These are phyloP conservation scores for Pseudogymnoascus sp. DNA, from an alignment of 2,329 filamentous ascomycete genomes.

Conservation along the genomic window DNA sequence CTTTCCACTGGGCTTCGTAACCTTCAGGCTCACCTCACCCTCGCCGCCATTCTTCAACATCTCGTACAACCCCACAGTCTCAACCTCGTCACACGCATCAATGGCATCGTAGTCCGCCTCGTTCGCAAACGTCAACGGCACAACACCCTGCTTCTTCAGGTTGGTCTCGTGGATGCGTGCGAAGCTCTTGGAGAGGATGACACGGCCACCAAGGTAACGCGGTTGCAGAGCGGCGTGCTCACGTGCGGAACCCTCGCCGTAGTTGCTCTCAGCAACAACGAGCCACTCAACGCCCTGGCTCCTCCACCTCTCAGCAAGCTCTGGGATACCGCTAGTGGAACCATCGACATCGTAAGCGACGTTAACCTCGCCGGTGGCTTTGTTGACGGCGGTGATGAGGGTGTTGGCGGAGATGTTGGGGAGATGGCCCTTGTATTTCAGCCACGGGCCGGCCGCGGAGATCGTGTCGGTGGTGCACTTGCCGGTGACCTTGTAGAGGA, in stretches of 20 bases:
- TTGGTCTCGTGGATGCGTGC: constrained; percentile 94
- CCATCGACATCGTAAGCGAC: constrained; percentile 83
- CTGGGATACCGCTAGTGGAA: constrained; percentile 70
- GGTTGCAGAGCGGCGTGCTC: constrained; percentile 89
- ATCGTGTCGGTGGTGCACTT: constrained; percentile 99
- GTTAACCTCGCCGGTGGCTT: constrained; percentile 87
- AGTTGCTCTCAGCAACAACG: constrained; percentile 96
- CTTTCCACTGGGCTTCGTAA: constrained; percentile 59
- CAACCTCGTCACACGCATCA: constrained; percentile 73
- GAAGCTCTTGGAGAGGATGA: constrained; percentile 82
- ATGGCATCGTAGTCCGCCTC: constrained; percentile 84
- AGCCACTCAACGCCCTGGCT: constrained; percentile 72
- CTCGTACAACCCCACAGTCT: constrained; percentile 76
- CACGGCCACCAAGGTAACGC: constrained; percentile 77
- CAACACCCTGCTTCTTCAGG: constrained; percentile 94
- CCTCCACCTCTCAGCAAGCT: constrained; percentile 81
- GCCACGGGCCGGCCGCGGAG: constrained; percentile 91
- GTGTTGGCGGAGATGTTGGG: constrained; percentile 98
- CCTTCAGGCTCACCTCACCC: constrained; percentile 65
- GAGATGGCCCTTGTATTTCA: constrained; percentile 98
- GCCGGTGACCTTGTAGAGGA: constrained; percentile 92
- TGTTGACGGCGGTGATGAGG: constrained; percentile 89
- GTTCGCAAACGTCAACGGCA: constrained; percentile 84
- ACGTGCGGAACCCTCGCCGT: constrained; percentile 82
- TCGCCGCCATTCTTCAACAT: constrained; percentile 72